Base-by-base conservation (phyloP, 768 basidiomycete species). In the Dentipellis fragilis region DNA sequence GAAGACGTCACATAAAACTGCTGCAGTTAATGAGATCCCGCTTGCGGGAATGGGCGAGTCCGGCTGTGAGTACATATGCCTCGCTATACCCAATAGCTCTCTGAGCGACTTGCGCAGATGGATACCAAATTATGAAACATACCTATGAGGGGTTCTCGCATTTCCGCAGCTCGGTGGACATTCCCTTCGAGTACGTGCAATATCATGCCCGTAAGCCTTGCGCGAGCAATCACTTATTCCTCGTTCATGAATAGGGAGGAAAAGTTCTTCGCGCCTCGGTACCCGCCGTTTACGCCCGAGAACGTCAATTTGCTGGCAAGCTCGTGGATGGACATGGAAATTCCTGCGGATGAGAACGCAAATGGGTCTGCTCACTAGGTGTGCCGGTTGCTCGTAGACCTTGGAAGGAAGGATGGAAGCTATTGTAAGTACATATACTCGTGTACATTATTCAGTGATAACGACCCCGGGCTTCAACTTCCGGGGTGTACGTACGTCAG, bases 211-310 rank as follows among this genome's bases (percentile, higher is more conserved):
- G 35, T 19, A 23, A 39, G 42, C 14, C 23, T 21, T 8, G 14
- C 49, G 7, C 29, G 16, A 16, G 7, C 29, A 10, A 16, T 21
- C 57, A 54, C 11, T 49, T 39, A 29, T 2, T 35, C 10, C 59
- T 5, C 4, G 34, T 14, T 5, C 50, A 14, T 83, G 83, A 72
- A 58, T 79, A 29, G 29, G 29, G 29, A 29, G 40, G 81, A 84
- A 62, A 68, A 64, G 39, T 62, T 79, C 49, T 58, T 83, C 45
- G 66, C 70, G 1, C 72, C 75, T 70, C 76, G 83, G 22, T 86
- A 77, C 70, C 82, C 84, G n/a, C 84, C 84, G 1, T 84, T 84
- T 60, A 76, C 66, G 14, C 74, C 68, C n/a, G 68, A 72, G 21
- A 67, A 69, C 14, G 14, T 42, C 29, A 29, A 29, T 29, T 6